A percentile compares a stretch with the other conserved stretches of the same genome.
Conservation (phyloP, 352 stramenopile genomes). For the Pythium angustatum region DNA sequence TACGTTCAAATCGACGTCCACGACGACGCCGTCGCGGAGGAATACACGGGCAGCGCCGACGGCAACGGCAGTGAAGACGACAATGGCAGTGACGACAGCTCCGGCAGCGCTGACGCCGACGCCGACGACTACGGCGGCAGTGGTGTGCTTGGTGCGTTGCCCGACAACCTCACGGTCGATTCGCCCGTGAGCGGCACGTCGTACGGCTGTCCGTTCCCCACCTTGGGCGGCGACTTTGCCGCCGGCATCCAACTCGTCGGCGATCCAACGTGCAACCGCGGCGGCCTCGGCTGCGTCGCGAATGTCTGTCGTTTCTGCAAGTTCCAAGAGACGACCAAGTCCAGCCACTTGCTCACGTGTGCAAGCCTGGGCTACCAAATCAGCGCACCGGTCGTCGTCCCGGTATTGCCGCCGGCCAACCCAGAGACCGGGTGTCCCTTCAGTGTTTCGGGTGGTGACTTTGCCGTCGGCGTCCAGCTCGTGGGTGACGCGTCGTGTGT, state of each 20-base stretch:
- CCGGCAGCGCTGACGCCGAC: neutral
- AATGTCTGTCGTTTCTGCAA: conserved; percentile 16
- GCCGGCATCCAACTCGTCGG: conserved; percentile 27
- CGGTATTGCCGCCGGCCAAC: neutral
- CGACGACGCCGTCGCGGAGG: no score
- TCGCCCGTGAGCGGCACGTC: neutral
- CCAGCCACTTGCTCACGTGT: conserved; percentile 13
- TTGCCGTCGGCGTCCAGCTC: conserved; percentile 22
- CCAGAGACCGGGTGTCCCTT: conserved; percentile 2
- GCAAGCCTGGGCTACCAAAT: neutral
- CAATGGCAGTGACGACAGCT: neutral
- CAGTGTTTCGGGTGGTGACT: conserved; percentile 18
- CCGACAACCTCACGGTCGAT: neutral
- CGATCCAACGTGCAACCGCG: conserved; percentile 16
- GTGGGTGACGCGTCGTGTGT: conserved; percentile 23
- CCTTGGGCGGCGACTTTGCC: conserved; percentile 15
- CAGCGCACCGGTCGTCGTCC: neutral
- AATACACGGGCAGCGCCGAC: neutral
- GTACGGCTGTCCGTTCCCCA: conserved; percentile 11
- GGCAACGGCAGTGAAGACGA: neutral
- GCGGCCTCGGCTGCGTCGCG: conserved; percentile 11
- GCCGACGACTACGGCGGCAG: neutral
- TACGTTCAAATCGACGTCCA: neutral
- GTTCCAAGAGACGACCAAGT: conserved; percentile 15
- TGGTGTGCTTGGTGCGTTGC: neutral